phyloP scores from a whole-genome alignment of 371 early-diverging fungal species.

The Catenaria anguillulae region DNA sequence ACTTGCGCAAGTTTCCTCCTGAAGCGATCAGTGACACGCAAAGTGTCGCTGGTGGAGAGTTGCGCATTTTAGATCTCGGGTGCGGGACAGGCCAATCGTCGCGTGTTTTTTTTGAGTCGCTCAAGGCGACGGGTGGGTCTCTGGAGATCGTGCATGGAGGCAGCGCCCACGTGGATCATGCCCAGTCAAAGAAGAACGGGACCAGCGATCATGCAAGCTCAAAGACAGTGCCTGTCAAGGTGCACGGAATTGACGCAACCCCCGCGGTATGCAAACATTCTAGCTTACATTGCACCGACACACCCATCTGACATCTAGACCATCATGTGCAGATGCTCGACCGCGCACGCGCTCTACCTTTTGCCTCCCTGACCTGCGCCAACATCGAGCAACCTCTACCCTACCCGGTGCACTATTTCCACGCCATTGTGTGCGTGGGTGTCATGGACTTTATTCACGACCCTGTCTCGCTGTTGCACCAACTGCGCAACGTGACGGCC shows the following conservation, averaged over 20 bases:
- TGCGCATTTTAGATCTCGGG: conserved; percentile 18
- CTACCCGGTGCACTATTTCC: conserved; percentile 8
- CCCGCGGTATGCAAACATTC: conserved; percentile 17
- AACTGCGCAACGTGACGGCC: not conserved
- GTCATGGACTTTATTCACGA: conserved; percentile 20
- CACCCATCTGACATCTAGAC: too few species aligned
- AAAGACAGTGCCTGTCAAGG: conserved; percentile 6
- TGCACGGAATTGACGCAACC: conserved; percentile 20
- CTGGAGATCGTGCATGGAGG: too few species aligned
- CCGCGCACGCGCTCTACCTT: conserved; percentile 13
- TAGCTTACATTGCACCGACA: too few species aligned
- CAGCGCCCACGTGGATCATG: too few species aligned
- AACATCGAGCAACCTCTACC: conserved; percentile 12
- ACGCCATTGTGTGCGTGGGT: conserved; percentile 17
- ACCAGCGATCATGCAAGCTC: too few species aligned
- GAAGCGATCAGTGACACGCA: not conserved
- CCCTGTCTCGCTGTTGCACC: conserved; percentile 8
- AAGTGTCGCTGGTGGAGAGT: not conserved
- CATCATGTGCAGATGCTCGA: conserved; percentile 16
- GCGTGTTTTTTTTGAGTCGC: not conserved
- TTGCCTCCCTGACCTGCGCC: conserved; percentile 12
- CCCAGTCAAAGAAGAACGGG: too few species aligned
- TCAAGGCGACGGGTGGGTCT: not conserved
- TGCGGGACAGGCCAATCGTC: conserved; percentile 24
- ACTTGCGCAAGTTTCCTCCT: not conserved